A percentile compares a stretch with the other conserved stretches of the same genome.
Conservation (phyloP, 306 rosid species). For the Neltuma alba region DNA sequence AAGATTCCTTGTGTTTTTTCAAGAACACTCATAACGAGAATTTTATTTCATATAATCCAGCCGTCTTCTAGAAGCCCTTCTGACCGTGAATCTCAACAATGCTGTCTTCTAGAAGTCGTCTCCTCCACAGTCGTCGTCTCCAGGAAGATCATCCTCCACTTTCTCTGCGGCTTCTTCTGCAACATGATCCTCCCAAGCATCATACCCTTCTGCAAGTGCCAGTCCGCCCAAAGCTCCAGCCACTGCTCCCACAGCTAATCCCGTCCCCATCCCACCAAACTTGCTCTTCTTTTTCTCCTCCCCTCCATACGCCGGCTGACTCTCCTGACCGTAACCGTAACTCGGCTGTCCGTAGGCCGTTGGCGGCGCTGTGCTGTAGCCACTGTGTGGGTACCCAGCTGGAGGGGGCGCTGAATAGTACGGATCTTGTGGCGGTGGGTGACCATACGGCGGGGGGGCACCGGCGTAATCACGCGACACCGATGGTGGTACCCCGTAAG, state of each 20-base stretch:
- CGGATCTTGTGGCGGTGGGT: constrained; percentile 37
- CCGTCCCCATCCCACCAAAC: constrained; percentile 91
- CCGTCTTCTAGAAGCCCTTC: too few species aligned
- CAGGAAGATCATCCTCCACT: constrained; percentile 62
- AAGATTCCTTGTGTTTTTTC: too few species aligned
- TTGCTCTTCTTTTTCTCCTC: constrained; percentile 73
- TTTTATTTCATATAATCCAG: too few species aligned
- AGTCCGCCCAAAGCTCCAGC: constrained; percentile 76
- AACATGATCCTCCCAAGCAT: constrained; percentile 66
- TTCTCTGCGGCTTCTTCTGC: constrained; percentile 60
- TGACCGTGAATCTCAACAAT: neutral
- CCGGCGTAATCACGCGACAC: constrained; percentile 50
- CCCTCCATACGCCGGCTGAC: constrained; percentile 18
- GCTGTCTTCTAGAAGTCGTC: constrained; percentile 30
- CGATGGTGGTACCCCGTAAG: too few species aligned
- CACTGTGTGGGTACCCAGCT: constrained; percentile 43
- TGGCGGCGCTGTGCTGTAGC: too few species aligned
- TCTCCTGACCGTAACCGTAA: constrained; percentile 37
- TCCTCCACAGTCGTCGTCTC: constrained; percentile 15
- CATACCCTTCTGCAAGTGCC: constrained; percentile 68
- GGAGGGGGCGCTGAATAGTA: constrained; percentile 47
- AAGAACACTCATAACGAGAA: too few species aligned
- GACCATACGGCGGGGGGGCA: constrained; percentile 44
- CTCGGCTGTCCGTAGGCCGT: constrained; percentile 44
- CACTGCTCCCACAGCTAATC: constrained; percentile 89